These are phyloP conservation scores for Solanum chacoense DNA, from an alignment of 305 asterid genomes.

Conservation along the genomic window DNA sequence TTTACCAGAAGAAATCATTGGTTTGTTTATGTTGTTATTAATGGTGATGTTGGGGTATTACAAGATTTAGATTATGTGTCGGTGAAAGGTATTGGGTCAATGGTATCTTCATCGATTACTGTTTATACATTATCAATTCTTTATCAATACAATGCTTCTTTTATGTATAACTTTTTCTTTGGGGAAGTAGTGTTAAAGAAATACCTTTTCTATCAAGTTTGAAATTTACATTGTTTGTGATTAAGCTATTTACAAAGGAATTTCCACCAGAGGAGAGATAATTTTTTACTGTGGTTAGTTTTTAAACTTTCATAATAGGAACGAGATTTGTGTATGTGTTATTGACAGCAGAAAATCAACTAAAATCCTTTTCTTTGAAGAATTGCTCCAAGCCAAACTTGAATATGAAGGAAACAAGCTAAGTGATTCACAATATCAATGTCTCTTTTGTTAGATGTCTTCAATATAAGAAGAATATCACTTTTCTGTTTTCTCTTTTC, in stretches of 20 bases:
- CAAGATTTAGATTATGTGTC: not conserved
- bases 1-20: not conserved
- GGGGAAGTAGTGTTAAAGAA: not conserved
- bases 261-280: not conserved
- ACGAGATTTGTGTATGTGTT: too few species aligned
- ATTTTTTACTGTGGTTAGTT: not conserved
- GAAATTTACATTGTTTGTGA: not conserved
- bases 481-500: too few species aligned
- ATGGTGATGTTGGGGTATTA: not conserved
- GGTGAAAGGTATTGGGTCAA: not conserved
- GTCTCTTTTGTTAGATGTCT: too few species aligned
- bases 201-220: not conserved
- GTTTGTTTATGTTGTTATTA: not conserved
- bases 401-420: too few species aligned
- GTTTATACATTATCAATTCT: not conserved
- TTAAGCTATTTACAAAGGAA: not conserved
- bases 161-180: not conserved
- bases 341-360: too few species aligned
- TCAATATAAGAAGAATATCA: too few species aligned
- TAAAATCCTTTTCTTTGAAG: too few species aligned
- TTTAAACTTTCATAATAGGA: too few species aligned
- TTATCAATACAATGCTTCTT: not conserved
- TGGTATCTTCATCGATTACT: not conserved
- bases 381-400: too few species aligned
- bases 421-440: too few species aligned